Evolutionary conservation across 768 basidiomycete genomes (phyloP).

Genomic region (Suillus tomentosus): DNA sequence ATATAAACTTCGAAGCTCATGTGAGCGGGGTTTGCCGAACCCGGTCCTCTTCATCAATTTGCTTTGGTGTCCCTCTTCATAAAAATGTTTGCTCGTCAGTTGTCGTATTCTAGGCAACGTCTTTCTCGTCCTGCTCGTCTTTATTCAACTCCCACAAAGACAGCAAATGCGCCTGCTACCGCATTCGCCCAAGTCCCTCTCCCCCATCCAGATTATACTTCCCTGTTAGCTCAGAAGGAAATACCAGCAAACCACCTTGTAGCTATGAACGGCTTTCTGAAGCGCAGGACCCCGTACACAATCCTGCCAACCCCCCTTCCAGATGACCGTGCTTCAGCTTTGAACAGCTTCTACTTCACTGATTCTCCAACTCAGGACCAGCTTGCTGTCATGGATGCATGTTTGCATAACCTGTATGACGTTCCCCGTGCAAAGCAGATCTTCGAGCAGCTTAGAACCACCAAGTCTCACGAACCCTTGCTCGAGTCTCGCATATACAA

Average conservation of each 20-base stretch:
- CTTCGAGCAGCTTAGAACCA: slow-evolving; percentile 62
- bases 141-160: slow-evolving; percentile 68
- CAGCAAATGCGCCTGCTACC: slow-evolving; percentile 52
- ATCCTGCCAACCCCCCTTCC: slow-evolving; percentile 72
- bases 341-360: slow-evolving; percentile 57
- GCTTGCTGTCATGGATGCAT: slow-evolving; percentile 81
- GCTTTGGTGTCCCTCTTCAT: neutral
- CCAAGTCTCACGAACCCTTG: slow-evolving; percentile 45
- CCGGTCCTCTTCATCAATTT: neutral
- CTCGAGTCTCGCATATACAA: slow-evolving; percentile 57
- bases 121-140: slow-evolving; percentile 71
- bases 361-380: slow-evolving; percentile 69
- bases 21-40: neutral
- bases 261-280: slow-evolving; percentile 55
- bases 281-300: slow-evolving; percentile 49
- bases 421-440: slow-evolving; percentile 74
- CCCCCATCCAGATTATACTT: slow-evolving; percentile 41
- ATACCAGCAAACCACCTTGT: slow-evolving; percentile 17
- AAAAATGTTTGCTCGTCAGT: slow-evolving; percentile 10
- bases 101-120: slow-evolving; percentile 64
- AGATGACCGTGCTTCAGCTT: slow-evolving; percentile 38
- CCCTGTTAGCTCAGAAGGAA: slow-evolving; percentile 37
- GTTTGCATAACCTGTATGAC: slow-evolving; percentile 74
- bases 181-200: slow-evolving; percentile 41
- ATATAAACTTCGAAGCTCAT: too few relatives aligned